These are phyloP conservation scores for Marasmius sp. DNA, from an alignment of 1,284 basidiomycete species.

Conservation along the genomic window DNA sequence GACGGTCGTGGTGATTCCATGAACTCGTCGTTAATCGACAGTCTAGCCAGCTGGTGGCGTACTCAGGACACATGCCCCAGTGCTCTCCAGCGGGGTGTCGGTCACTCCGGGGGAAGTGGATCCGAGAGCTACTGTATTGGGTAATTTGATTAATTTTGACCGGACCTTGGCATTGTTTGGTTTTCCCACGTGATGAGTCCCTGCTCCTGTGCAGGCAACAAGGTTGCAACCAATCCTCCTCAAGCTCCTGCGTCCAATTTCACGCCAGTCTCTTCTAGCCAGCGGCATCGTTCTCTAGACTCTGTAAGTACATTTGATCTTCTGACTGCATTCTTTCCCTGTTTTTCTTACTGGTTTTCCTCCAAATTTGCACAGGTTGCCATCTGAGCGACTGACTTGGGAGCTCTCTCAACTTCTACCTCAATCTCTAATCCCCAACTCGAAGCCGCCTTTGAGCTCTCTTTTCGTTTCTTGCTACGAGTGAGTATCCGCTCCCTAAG, in stretches of 20 bases:
- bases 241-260: background rate
- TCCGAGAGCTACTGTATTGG: background rate
- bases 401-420: background rate
- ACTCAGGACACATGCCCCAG: too few species aligned
- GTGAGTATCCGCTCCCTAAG: constrained; percentile 7
- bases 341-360: background rate
- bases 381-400: constrained; percentile 1
- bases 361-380: background rate
- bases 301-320: background rate
- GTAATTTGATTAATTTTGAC: background rate
- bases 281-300: background rate
- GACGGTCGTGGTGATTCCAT: too few species aligned
- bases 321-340: background rate
- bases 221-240: constrained; percentile 1
- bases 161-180: constrained; percentile 1
- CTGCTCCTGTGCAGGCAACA: background rate
- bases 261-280: background rate
- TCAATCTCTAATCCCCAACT: background rate
- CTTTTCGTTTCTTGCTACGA: background rate
- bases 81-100: too few species aligned
- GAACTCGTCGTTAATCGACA: too few species aligned
- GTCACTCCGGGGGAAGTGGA: too few species aligned
- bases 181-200: background rate
- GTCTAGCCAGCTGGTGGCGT: too few species aligned
- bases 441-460: background rate